Evolutionary conservation across 2,329 filamentous ascomycete genomes (phyloP), one percentile per base, ranked within the genome.

Genomic region (Colletotrichum truncatum): DNA sequence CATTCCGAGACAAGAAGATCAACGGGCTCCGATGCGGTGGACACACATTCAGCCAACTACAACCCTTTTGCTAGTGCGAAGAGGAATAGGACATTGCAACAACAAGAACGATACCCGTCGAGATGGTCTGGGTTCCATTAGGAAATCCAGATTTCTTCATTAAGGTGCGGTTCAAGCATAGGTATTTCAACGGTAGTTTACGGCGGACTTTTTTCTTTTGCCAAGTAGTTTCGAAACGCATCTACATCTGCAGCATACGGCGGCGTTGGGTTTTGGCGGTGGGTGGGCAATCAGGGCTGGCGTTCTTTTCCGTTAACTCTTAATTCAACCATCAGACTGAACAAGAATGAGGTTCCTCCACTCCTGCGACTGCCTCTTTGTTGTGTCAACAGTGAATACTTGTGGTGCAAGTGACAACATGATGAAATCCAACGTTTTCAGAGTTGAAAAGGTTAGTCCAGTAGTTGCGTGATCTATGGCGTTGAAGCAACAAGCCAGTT

Each of bases 41-140:
- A 63, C 28, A 66, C 51, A 36, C 23, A 55, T 7, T 68, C 69
- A 16, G 66, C 68, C 6, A 51, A 64, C 3, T 70, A 74, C 4
- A 80, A 82, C 49, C 81, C 80, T 1, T 79, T 84, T 68, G 73
- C 77, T 16, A 76, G 75, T 18, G 69, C 77, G 49, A 74, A 76
- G 45, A 77, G 76, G 46, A 75, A 74, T 32, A 72, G 77, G 39
- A 71, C 74, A 62, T 73, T 41, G 28, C 64, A 64, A 18, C 64
- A 74, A 16, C 75, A 78, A 57, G 83, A 85, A 68, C 77, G 81
- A 69, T 82, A 80, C 41, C 81, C 81, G 26, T 66, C 64, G 10
- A 64, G 60, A 23, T 64, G 52, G 59, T 66, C 59, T n/a, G 59
- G 7, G 68, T 58, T 71, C 56, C 72, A 43, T 58, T 56, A 6